Evolutionary conservation across 805 yeast species (phyloP), one percentile per base, ranked within the genome.

Genomic region (Candida tibetensis): DNA sequence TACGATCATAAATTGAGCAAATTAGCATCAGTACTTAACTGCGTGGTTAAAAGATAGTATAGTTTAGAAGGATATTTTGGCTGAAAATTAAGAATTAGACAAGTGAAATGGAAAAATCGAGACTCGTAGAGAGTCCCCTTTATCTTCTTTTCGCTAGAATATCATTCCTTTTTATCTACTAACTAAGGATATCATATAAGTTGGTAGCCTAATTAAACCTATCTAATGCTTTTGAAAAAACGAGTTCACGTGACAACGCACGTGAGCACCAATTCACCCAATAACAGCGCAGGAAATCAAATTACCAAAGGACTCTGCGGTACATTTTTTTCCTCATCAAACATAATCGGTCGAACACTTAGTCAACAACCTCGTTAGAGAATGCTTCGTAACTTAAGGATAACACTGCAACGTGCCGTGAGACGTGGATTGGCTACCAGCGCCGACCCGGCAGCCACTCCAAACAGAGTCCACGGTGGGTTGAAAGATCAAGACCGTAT

Each of bases 401-500:
- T 39, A 46, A 52, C 53, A 44, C 31, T 34, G 31, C 57, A 49
- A 41, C 46, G 51, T 42, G 45, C 47, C 33, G 46, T 50, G 36
- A 49, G 53, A 47, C 64, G 70, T 48, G 49, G 62, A 17, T 62
- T 69, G 51, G 77, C 76, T 28, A 67, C 79, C 30, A 64, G 55
- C 33, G 73, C 76, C 29, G 74, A 72, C 42, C 62, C 70, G 9
- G 72, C 73, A 4, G 66, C 71, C 34, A 70, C 60, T 45, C 78
- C 79, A 17, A 68, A 72, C 55, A 60, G 83, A 43, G 64, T 68
- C 29, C 76, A 79, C 54, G 95, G 95, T 22, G 91, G 90, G 9
- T 74, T 86, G 47, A 74, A 75, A 51, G 95, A 86, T 66, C 81
- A 76, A 60, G 95, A 86, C 66, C 79, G 95, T 53, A 87, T 86